Percentiles rank a stretch among this genome's conserved stretches.
Evolutionary conservation across 192 early-diverging fungal genomes (phyloP).

Genomic region (Umbelopsis sp.): DNA sequence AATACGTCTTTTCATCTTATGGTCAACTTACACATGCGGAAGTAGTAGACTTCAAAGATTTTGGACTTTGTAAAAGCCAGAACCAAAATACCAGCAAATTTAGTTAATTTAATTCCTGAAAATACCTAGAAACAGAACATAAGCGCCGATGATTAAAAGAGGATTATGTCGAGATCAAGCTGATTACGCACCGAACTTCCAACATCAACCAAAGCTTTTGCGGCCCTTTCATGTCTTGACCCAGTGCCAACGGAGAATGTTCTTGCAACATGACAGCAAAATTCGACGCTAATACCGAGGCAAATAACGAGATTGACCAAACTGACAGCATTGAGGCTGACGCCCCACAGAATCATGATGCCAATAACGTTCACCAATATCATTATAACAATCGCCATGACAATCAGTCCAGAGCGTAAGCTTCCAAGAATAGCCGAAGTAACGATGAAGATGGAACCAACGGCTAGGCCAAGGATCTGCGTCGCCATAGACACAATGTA

Average conservation of each 20-base stretch:
- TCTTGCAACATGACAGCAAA: slow-evolving; percentile 65
- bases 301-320: slow-evolving; percentile 68
- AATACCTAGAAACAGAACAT: slow-evolving; percentile 58
- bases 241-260: slow-evolving; percentile 53
- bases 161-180: too few species aligned
- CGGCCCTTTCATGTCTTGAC: slow-evolving; percentile 46
- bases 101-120: slow-evolving; percentile 64
- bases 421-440: slow-evolving; percentile 53
- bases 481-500: slow-evolving; percentile 52
- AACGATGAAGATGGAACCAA: slow-evolving; percentile 54
- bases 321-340: slow-evolving; percentile 65
- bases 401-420: slow-evolving; percentile 51
- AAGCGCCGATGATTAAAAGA: too few species aligned
- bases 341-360: slow-evolving; percentile 55
- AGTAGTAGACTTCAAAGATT: slow-evolving; percentile 72
- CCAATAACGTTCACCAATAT: slow-evolving; percentile 59
- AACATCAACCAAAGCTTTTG: slow-evolving; percentile 53
- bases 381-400: slow-evolving; percentile 60
- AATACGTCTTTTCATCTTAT: too few species aligned
- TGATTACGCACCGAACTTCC: slow-evolving; percentile 56
- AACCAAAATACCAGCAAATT: slow-evolving; percentile 66
- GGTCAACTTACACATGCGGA: slow-evolving; percentile 65
- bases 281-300: slow-evolving; percentile 71
- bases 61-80: slow-evolving; percentile 67
- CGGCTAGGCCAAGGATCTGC: slow-evolving; percentile 50